Evolutionary conservation across 2,329 filamentous ascomycete genomes (phyloP).

Genomic region (Xylariaceae sp.): DNA sequence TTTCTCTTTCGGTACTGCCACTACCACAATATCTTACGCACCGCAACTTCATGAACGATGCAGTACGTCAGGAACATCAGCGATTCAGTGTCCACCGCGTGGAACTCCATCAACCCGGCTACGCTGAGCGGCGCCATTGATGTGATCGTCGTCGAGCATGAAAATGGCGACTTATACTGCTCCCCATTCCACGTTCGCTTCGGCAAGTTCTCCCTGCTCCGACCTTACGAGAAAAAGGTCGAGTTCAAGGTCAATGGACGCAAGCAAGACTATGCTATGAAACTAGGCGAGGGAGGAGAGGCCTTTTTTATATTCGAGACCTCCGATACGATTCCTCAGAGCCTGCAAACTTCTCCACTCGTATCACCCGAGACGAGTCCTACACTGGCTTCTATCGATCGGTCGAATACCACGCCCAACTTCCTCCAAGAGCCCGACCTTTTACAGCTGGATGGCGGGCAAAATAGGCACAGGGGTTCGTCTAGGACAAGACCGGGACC

Average conservation of each 20-base stretch:
- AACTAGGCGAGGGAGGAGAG: constrained; percentile 93
- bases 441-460: constrained; percentile 56
- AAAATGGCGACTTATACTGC: constrained; percentile 83
- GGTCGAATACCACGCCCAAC: constrained; percentile 27
- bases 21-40: background rate
- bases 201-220: constrained; percentile 93
- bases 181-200: constrained; percentile 98
- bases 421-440: constrained; percentile 62
- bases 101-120: constrained; percentile 98
- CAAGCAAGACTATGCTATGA: constrained; percentile 95
- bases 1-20: background rate
- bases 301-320: constrained; percentile 99
- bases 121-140: constrained; percentile 97
- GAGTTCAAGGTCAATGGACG: constrained; percentile 92
- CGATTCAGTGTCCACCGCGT: constrained; percentile 94
- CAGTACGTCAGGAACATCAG: constrained; percentile 97
- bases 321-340: constrained; percentile 82
- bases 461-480: constrained; percentile 35
- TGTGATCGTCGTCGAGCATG: constrained; percentile 95
- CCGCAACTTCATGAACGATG: constrained; percentile 50
- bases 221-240: constrained; percentile 97
- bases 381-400: constrained; percentile 50
- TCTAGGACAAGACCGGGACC: constrained; percentile 42
- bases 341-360: constrained; percentile 87
- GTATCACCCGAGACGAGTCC: constrained; percentile 88